phyloP scores from a whole-genome alignment of 179 eudicot genomes.

The Actinidia chinensis region DNA sequence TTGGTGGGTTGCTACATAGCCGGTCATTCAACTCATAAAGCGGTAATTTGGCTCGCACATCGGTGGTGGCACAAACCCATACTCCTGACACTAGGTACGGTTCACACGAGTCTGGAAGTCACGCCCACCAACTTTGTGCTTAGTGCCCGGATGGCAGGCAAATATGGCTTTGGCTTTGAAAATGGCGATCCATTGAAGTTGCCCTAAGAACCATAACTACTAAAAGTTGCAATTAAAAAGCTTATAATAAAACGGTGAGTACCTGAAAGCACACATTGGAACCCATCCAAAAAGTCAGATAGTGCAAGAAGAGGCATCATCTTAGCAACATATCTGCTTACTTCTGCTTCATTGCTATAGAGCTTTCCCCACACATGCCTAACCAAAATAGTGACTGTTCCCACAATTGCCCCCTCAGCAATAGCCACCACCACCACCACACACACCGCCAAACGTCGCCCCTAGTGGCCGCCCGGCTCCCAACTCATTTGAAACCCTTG shows the following conservation, averaged over 20 bases:
- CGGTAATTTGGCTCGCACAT: too few relatives aligned
- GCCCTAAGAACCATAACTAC: too few relatives aligned
- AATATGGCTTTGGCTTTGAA: too few relatives aligned
- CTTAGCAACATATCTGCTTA: constrained; percentile 50
- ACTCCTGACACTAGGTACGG: too few relatives aligned
- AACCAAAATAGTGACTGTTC: constrained; percentile 38
- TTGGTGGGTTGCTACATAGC: too few relatives aligned
- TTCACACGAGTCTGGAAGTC: too few relatives aligned
- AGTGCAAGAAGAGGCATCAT: constrained; percentile 62
- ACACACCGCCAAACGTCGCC: constrained; percentile 48
- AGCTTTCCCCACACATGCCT: constrained; percentile 58
- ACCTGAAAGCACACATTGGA: constrained; percentile 69
- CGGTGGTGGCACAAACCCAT: too few relatives aligned
- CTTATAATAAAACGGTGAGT: neutral
- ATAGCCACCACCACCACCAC: constrained; percentile 51
- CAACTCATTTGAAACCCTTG: constrained; percentile 71
- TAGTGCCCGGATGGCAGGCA: too few relatives aligned
- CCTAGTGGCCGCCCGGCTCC: constrained; percentile 60
- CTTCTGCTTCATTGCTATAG: constrained; percentile 59
- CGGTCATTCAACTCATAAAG: too few relatives aligned
- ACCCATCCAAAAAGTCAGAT: constrained; percentile 65
- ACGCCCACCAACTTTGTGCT: too few relatives aligned
- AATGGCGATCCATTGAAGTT: too few relatives aligned
- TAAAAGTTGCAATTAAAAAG: neutral
- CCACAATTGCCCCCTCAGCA: constrained; percentile 47